Evolutionary conservation across 208 protist genomes (phyloP).

Genomic region (Naegleria lovaniensis): DNA sequence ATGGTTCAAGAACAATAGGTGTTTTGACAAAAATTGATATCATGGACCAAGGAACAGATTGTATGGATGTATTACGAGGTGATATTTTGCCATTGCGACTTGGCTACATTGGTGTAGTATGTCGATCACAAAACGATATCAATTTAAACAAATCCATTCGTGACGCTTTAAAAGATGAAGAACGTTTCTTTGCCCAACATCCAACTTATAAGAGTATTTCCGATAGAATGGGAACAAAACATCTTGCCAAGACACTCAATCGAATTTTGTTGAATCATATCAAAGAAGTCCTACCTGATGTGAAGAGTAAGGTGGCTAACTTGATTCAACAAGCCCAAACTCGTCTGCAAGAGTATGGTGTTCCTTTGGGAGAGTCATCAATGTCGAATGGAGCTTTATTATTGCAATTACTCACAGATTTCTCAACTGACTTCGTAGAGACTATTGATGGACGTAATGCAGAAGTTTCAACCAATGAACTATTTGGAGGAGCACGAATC

Average conservation of each 20-base stretch:
- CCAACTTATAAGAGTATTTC: slow-evolving; percentile 77
- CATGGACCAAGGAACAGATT: slow-evolving; percentile 96
- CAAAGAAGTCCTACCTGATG: slow-evolving; percentile 76
- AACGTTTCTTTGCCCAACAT: slow-evolving; percentile 82
- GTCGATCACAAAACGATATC: slow-evolving; percentile 95
- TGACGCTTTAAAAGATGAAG: slow-evolving; percentile 72
- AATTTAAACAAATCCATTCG: slow-evolving; percentile 74
- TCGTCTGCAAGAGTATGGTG: slow-evolving; percentile 76
- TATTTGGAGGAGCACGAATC: slow-evolving; percentile 88
- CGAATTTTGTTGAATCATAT: slow-evolving; percentile 90
- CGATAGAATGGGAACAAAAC: slow-evolving; percentile 71
- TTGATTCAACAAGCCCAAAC: slow-evolving; percentile 69
- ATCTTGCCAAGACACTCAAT: slow-evolving; percentile 79
- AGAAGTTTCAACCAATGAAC: slow-evolving; percentile 64
- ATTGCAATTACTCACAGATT: slow-evolving; percentile 72
- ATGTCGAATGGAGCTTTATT: slow-evolving; percentile 54
- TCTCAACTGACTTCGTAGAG: slow-evolving; percentile 74
- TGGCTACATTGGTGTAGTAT: slow-evolving; percentile 97
- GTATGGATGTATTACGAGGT: slow-evolving; percentile 85
- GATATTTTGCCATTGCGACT: slow-evolving; percentile 81
- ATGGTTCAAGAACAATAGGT: slow-evolving; percentile 92
- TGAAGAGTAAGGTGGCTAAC: slow-evolving; percentile 78
- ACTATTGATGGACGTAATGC: slow-evolving; percentile 84
- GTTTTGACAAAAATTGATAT: slow-evolving; percentile 98
- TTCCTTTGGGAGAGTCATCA: slow-evolving; percentile 43